These are phyloP conservation scores for Boletus rubroflammeus DNA, from an alignment of 768 basidiomycete genomes.

Conservation along the genomic window DNA sequence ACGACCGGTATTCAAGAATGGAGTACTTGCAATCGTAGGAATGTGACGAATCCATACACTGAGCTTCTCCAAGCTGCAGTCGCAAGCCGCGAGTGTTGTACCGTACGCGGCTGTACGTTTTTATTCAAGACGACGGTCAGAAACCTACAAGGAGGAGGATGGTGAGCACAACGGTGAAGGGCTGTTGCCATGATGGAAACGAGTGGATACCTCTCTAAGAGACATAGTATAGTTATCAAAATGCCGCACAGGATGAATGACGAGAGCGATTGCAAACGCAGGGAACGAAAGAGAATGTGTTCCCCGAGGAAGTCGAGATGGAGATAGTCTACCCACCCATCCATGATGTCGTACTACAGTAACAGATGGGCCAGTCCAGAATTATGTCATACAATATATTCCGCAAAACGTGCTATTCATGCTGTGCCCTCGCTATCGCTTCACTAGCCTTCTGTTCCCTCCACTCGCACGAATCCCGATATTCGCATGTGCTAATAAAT, in stretches of 20 bases:
- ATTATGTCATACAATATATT: conserved; percentile 11
- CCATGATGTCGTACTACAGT: conserved; percentile 25
- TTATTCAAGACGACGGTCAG: conserved; percentile 48
- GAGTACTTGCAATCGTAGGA: conserved; percentile 55
- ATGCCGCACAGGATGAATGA: conserved; percentile 47
- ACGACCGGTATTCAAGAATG: neutral
- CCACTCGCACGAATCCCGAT: conserved; percentile 77
- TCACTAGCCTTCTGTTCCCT: conserved; percentile 49
- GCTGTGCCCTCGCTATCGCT: neutral
- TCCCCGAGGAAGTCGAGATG: conserved; percentile 43
- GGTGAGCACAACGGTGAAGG: neutral
- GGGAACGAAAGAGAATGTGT: conserved; percentile 40
- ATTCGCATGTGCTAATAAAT: conserved; percentile 66
- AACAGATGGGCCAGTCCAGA: neutral
- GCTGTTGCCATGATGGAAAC: neutral
- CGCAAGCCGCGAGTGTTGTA: conserved; percentile 41
- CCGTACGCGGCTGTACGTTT: conserved; percentile 43
- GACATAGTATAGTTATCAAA: conserved; percentile 47
- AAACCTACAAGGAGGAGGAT: conserved; percentile 35
- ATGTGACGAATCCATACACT: conserved; percentile 55
- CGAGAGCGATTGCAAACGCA: conserved; percentile 46
- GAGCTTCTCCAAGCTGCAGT: conserved; percentile 51
- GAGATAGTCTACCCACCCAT: conserved; percentile 47
- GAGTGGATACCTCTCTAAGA: conserved; percentile 50
- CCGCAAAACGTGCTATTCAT: neutral